phyloP scores from a whole-genome alignment of 345 rosid species.

The Salix caprea region DNA sequence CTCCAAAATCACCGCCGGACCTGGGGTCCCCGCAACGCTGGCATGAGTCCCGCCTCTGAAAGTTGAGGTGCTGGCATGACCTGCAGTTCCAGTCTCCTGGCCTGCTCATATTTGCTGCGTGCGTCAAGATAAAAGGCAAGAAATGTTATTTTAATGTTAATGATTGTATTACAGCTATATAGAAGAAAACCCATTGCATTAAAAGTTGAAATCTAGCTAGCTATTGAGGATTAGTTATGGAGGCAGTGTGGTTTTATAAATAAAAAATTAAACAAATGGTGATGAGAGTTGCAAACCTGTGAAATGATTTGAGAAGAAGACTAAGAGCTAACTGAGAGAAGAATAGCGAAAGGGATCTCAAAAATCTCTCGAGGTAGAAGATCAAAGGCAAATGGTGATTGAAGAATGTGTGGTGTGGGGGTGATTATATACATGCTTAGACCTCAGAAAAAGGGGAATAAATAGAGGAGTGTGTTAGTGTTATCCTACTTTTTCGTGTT shows the following conservation, averaged over 20 bases:
- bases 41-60: conserved; percentile 84
- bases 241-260: too few species aligned
- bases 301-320: not conserved
- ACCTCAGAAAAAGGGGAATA: conserved; percentile 27
- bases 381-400: conserved; percentile 8
- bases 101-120: conserved; percentile 48
- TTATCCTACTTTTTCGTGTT: conserved; percentile 43
- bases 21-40: conserved; percentile 55
- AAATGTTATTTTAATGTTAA: not conserved
- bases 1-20: conserved; percentile 36
- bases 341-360: not conserved
- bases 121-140: not conserved
- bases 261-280: not conserved
- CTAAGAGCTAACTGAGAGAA: not conserved
- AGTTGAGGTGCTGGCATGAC: conserved; percentile 81
- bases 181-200: too few species aligned
- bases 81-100: conserved; percentile 95
- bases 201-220: too few species aligned
- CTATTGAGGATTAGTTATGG: too few species aligned
- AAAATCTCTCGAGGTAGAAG: not conserved
- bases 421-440: conserved; percentile 40
- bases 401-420: conserved; percentile 18
- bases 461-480: conserved; percentile 33
- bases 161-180: not conserved
- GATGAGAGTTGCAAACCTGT: not conserved